Base-by-base conservation (phyloP, 2,329 filamentous ascomycete genomes). In the Celoporthe dispersa region DNA sequence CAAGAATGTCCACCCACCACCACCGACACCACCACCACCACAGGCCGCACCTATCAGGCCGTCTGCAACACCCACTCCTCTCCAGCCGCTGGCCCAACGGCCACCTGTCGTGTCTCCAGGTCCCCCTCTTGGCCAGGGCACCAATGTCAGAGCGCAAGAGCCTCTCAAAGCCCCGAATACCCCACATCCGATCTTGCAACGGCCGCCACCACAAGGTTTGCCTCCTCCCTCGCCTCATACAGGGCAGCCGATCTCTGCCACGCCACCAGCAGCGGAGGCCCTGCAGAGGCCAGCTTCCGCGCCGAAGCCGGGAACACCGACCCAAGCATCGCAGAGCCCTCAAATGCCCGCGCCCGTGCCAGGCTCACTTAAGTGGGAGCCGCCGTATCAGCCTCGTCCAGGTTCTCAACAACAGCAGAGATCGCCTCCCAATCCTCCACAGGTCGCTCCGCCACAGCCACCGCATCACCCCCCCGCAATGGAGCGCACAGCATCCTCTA, bases 351-450 rank as follows among this genome's bases (percentile, higher is more conserved):
- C 77, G 41, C 74, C 80, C 25, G 76, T 77, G 48, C 74, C 80
- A 60, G 76, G 76, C 8, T 75, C 79, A 19, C 73, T 81, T 37
- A 82, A 81, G 73, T 83, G 81, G 81, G 81, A 83, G 70, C 80
- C 81, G 14, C 80, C 77, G 5, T 82, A 82, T 70, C 80, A 80
- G 67, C 80, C 79, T 68, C 71, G 70, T 25, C 71, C 69, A 16
- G 60, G 67, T 39, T 62, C 68, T 28, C 74, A 75, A 68, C 71
- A 73, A 68, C 71, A 73, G 41, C 70, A 72, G 44, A 63, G 70
- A 14, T 71, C 70, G 31, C 61, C 66, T 33, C 33, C 63, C 2
- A 55, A 60, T 6, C 59, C 39, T 14, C 19, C 70, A 22, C 69
- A 69, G n/a, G 64, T 71, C 48, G 44, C 70, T 41, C 68, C 62